phyloP scores from a whole-genome alignment of 1,139 yeast genomes.

The Saccharomyces hybrid region DNA sequence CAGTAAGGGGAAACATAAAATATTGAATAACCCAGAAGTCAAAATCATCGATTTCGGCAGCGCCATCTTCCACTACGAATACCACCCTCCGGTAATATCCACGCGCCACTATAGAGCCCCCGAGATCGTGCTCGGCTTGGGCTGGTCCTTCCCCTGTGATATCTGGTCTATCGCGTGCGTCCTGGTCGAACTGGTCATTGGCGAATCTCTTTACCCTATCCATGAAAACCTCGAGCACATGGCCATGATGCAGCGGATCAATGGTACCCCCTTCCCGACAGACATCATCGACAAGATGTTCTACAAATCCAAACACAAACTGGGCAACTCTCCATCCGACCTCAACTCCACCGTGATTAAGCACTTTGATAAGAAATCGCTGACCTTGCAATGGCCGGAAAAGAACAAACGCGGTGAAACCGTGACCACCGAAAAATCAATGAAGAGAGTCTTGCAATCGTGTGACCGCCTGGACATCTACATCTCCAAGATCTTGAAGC shows the following conservation, averaged over 20 bases:
- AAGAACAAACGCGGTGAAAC: slow-evolving; percentile 24
- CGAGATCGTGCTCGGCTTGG: slow-evolving; percentile 50
- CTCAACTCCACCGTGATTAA: slow-evolving; percentile 27
- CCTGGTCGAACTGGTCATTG: slow-evolving; percentile 81
- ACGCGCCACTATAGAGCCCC: slow-evolving; percentile 75
- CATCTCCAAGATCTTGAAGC: slow-evolving; percentile 22
- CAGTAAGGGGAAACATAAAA: slow-evolving; percentile 34
- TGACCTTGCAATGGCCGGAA: slow-evolving; percentile 28
- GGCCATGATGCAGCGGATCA: slow-evolving; percentile 84
- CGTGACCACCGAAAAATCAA: slow-evolving; percentile 25
- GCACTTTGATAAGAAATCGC: slow-evolving; percentile 24
- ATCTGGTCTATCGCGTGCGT: slow-evolving; percentile 97
- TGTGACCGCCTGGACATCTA: slow-evolving; percentile 27
- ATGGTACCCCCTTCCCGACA: slow-evolving; percentile 30
- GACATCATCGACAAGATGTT: slow-evolving; percentile 30
- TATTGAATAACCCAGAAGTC: slow-evolving; percentile 68
- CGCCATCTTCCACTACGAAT: slow-evolving; percentile 89
- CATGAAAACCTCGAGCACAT: slow-evolving; percentile 92
- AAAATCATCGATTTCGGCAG: slow-evolving; percentile 94
- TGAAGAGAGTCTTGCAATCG: slow-evolving; percentile 26
- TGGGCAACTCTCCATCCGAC: slow-evolving; percentile 29
- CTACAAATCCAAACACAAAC: slow-evolving; percentile 26
- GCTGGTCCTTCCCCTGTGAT: slow-evolving; percentile 92
- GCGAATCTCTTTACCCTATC: slow-evolving; percentile 92
- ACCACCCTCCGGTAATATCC: slow-evolving; percentile 84